A percentile compares a stretch with the other conserved stretches of the same genome.
phyloP scores from a whole-genome alignment of 208 protist species.

The Spongospora subterranea region DNA sequence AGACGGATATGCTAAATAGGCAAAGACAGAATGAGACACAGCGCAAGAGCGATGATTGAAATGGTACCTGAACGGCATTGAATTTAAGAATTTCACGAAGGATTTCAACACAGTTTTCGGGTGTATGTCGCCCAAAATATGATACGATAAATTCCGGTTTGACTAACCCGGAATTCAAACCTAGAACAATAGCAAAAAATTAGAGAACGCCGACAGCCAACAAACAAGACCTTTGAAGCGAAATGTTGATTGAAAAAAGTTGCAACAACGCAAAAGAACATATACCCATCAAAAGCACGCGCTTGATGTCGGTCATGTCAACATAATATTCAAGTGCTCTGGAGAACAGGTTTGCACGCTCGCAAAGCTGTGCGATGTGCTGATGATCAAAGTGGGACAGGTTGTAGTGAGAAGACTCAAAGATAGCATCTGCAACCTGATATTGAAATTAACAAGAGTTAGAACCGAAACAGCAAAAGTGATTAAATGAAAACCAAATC shows the following conservation, averaged over 20 bases:
- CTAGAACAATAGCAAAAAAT: background rate
- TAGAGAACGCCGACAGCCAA: too few species aligned
- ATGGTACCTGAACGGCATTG: slow-evolving; percentile 73
- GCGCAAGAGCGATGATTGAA: background rate
- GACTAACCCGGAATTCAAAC: slow-evolving; percentile 53
- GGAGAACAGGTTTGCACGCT: slow-evolving; percentile 91
- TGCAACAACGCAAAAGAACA: background rate
- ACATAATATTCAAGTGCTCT: slow-evolving; percentile 97
- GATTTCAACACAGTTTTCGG: slow-evolving; percentile 93
- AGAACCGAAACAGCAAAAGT: background rate
- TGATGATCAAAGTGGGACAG: slow-evolving; percentile 96
- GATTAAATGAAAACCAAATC: background rate
- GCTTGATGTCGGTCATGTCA: slow-evolving; percentile 95
- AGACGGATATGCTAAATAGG: slow-evolving; percentile 95
- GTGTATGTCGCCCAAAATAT: slow-evolving; percentile 94
- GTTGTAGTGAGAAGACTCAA: slow-evolving; percentile 86
- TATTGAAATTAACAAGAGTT: slow-evolving; percentile 71
- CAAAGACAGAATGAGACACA: background rate
- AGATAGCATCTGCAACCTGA: slow-evolving; percentile 96
- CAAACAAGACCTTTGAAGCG: too few species aligned
- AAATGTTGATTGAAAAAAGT: too few species aligned
- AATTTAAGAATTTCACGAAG: slow-evolving; percentile 92
- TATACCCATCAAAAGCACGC: slow-evolving; percentile 85
- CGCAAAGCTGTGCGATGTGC: slow-evolving; percentile 94
- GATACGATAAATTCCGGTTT: slow-evolving; percentile 30